A percentile compares a stretch with the other conserved stretches of the same genome.
Evolutionary conservation across 305 asterid genomes (phyloP).

Genomic region (Fraxinus velutina): DNA sequence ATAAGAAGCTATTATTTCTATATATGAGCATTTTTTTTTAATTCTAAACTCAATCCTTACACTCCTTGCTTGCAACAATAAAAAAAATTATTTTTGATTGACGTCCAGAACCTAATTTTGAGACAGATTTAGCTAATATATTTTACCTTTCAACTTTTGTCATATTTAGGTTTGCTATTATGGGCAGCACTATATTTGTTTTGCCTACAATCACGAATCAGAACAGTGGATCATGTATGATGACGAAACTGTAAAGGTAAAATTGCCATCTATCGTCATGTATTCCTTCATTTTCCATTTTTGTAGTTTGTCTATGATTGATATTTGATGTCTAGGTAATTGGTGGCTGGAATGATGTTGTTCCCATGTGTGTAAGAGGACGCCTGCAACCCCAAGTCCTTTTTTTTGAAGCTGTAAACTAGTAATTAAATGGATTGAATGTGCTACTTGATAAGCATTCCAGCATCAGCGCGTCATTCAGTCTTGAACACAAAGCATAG

Average conservation of each 20-base stretch:
- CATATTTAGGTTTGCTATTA: conserved; percentile 69
- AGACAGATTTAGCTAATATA: background rate
- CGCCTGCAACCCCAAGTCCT: conserved; percentile 96
- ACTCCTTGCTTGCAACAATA: background rate
- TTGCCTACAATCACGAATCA: conserved; percentile 72
- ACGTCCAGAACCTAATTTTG: background rate
- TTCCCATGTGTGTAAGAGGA: conserved; percentile 77
- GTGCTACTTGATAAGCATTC: conserved; percentile 19
- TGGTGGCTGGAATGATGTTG: conserved; percentile 87
- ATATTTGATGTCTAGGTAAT: conserved; percentile 50
- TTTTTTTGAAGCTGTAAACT: conserved; percentile 76
- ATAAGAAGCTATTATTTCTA: background rate
- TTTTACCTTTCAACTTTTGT: background rate
- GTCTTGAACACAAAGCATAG: conserved; percentile 20
- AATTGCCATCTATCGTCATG: conserved; percentile 8
- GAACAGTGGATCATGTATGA: conserved; percentile 92
- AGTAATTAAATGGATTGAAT: conserved; percentile 23
- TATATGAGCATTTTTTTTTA: background rate
- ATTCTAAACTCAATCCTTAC: background rate
- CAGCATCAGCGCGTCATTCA: conserved; percentile 21
- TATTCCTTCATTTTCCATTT: background rate
- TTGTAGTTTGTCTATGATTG: background rate
- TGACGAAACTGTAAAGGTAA: conserved; percentile 90
- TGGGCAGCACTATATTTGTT: conserved; percentile 93
- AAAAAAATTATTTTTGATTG: background rate